Percentiles rank a stretch among this genome's conserved stretches.
These are phyloP conservation scores for Ampelomyces quisqualis DNA, from an alignment of 2,329 filamentous ascomycete genomes.

Conservation along the genomic window DNA sequence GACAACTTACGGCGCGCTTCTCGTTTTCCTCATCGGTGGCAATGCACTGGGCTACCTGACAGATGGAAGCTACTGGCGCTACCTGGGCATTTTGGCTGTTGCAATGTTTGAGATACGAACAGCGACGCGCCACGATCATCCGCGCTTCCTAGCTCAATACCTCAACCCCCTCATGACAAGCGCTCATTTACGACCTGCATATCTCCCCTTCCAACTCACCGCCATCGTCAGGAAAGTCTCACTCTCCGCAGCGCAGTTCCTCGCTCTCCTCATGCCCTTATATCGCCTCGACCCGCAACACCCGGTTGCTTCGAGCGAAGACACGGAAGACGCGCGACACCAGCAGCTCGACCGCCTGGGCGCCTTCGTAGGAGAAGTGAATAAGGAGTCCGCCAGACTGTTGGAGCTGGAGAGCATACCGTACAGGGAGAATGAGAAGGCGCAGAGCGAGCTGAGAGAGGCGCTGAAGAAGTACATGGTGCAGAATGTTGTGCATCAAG, in stretches of 20 bases:
- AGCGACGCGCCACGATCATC: conserved; percentile 55
- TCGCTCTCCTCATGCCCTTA: conserved; percentile 38
- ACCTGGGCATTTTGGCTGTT: conserved; percentile 55
- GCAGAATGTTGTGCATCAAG: conserved; percentile 72
- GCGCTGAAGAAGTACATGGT: conserved; percentile 85
- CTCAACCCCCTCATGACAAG: conserved; percentile 51
- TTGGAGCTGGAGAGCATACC: conserved; percentile 79
- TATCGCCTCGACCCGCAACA: conserved; percentile 35
- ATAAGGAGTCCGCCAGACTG: conserved; percentile 68
- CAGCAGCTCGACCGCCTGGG: conserved; percentile 70
- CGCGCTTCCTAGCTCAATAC: conserved; percentile 47
- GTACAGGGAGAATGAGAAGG: conserved; percentile 69
- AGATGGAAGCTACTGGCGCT: conserved; percentile 49
- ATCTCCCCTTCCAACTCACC: conserved; percentile 83
- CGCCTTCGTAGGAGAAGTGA: conserved; percentile 58
- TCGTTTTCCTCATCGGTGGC: conserved; percentile 32
- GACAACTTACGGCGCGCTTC: conserved; percentile 31
- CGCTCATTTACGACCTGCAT: conserved; percentile 56
- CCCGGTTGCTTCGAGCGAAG: conserved; percentile 21
- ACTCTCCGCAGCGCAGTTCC: conserved; percentile 60
- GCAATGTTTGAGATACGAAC: conserved; percentile 59
- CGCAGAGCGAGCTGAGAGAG: conserved; percentile 61
- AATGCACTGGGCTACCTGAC: conserved; percentile 39
- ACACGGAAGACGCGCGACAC: conserved; percentile 42
- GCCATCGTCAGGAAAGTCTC: conserved; percentile 72